phyloP scores from a whole-genome alignment of 2,329 filamentous ascomycete species.

The Fonsecaea monophora region DNA sequence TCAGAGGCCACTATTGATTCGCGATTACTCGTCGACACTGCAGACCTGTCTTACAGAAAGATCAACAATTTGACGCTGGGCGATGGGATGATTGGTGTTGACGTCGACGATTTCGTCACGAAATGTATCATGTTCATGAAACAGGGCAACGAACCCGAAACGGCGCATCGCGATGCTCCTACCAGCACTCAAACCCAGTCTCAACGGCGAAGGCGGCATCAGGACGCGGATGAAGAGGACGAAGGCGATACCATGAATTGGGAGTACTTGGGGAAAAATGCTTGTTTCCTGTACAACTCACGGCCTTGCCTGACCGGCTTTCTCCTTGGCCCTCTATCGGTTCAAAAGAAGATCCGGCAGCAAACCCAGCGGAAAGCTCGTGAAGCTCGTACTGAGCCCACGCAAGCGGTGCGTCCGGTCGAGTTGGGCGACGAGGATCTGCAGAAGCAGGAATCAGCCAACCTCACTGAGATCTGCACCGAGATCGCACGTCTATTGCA shows the following conservation, averaged over 20 bases:
- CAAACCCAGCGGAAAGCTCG: constrained; percentile 73
- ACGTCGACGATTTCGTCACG: constrained; percentile 88
- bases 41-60: constrained; percentile 80
- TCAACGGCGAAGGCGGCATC: constrained; percentile 56
- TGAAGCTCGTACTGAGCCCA: constrained; percentile 71
- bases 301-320: constrained; percentile 83
- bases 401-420: constrained; percentile 74
- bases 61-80: constrained; percentile 76
- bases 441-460: constrained; percentile 76
- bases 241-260: constrained; percentile 83
- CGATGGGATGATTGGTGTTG: constrained; percentile 74
- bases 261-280: constrained; percentile 79
- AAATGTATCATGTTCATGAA: constrained; percentile 91
- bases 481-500: constrained; percentile 71
- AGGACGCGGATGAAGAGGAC: constrained; percentile 68
- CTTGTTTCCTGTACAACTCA: constrained; percentile 73
- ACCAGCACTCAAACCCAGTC: constrained; percentile 51
- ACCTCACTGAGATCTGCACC: constrained; percentile 78
- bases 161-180: constrained; percentile 9
- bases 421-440: constrained; percentile 78
- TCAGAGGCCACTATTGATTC: constrained; percentile 90
- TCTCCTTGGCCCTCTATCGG: constrained; percentile 83
- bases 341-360: constrained; percentile 81
- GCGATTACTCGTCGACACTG: constrained; percentile 78
- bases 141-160: constrained; percentile 59